A percentile compares a stretch with the other conserved stretches of the same genome.
Evolutionary conservation across 2,329 filamentous ascomycete species (phyloP).

Genomic region (Ophiostoma perfectum): DNA sequence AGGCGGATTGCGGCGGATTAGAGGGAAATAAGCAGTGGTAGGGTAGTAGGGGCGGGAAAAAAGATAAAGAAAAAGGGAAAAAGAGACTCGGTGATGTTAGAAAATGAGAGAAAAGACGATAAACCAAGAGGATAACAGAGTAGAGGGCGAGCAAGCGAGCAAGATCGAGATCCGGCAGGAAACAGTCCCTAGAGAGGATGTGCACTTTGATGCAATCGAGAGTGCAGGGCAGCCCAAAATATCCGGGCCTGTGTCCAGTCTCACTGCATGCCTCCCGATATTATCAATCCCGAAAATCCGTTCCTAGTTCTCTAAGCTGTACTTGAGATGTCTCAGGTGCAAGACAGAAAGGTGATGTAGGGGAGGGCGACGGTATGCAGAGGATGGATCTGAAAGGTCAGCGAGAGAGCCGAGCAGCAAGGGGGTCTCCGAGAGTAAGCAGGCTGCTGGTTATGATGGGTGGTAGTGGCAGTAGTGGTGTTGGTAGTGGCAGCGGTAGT

Average conservation of each 20-base stretch:
- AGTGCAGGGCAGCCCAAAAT: conserved; percentile 1
- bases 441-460: not conserved
- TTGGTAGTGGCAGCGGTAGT: not conserved
- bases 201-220: not conserved
- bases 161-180: conserved; percentile 5
- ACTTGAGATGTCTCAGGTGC: conserved; percentile 7
- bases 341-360: not conserved
- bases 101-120: not conserved
- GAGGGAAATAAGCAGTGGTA: not conserved
- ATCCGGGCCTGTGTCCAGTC: conserved; percentile 21
- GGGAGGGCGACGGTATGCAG: not conserved
- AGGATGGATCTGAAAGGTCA: not conserved
- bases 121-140: not conserved
- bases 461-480: not conserved
- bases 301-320: conserved; percentile 9
- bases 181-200: not conserved
- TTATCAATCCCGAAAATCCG: conserved; percentile 20
- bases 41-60: not conserved
- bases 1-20: conserved; percentile 17
- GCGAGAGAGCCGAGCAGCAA: not conserved
- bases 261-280: conserved; percentile 25
- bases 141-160: not conserved
- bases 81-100: not conserved
- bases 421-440: not conserved
- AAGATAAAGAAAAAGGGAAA: conserved; percentile 15